Base-by-base conservation (phyloP, 352 stramenopile genomes). In the Phytophthora nicotianae region DNA sequence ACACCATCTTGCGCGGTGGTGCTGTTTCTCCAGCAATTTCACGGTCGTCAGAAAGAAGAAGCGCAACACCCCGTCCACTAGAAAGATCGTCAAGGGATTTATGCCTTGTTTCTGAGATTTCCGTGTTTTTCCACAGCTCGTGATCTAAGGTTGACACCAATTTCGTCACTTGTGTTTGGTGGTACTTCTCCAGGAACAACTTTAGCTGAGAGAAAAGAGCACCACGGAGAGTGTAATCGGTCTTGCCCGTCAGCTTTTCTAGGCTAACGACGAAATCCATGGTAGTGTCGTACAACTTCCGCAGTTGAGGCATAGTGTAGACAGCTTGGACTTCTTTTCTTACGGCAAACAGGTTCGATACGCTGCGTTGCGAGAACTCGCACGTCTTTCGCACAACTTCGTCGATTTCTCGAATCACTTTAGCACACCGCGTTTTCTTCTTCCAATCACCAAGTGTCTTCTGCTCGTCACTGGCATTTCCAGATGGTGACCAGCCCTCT, bases 121-220 rank as follows among this genome's bases (percentile, higher is more conserved):
- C 82, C 24, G 76, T 96, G 50, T 98, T 97, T 51, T 97, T 94
- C 96, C 96, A 99, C 49, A 96, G 68, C 69, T 99, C 96, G 48
- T 95, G 91, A 73, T 98, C 94, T 17, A 99, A 79, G 3, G 95
- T 97, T 37, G 92, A 95, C n/a, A 97, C 92, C 40, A 99, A 70
- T 42, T 93, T 91, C 21, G 83, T 89, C 72, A 98, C 94, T 50
- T 98, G 96, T 8, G 78, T 72, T 60, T 98, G 83, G 65, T 99
- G 96, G 46, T 96, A 93, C 45, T 93, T 95, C 62, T 98, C 94
- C n/a, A 98, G 63, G 68, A 98, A 99, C 19, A 96, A 74, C 68
- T 98, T 98, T 9, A 97, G 80, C 54, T 98, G 95, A 32, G 91
- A 94, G 26, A 98, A 88, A 5, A 99, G 68, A n/a, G 93, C 94